These are phyloP conservation scores for Dactylellina drechsleri DNA, from an alignment of 2,329 filamentous ascomycete species.

Conservation along the genomic window DNA sequence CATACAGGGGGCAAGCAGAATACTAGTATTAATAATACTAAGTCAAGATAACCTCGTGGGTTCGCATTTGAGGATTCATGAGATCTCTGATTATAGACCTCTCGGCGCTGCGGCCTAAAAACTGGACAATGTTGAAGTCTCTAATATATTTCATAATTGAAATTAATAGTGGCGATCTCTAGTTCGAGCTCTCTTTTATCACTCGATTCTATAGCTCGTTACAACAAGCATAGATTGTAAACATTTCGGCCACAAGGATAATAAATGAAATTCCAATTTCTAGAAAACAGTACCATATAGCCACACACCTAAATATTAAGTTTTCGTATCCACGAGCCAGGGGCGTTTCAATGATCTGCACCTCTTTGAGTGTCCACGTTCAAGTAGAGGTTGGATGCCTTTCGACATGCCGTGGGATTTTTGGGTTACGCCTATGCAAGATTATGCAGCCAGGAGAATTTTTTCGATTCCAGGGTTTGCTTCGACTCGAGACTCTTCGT, in stretches of 20 bases:
- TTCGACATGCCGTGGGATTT: slow-evolving; percentile 5
- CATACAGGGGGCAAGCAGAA: neutral
- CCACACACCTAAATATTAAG: neutral
- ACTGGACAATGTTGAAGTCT: no score
- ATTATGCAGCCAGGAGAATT: slow-evolving; percentile 6
- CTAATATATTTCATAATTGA: no score
- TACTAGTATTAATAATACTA: neutral
- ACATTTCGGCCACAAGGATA: neutral
- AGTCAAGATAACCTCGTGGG: neutral
- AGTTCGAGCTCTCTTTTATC: no score
- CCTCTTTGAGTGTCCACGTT: neutral
- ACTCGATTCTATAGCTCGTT: neutral
- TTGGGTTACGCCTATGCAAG: neutral
- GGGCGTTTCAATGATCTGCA: slow-evolving; percentile 5
- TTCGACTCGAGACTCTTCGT: neutral
- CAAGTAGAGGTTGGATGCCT: neutral
- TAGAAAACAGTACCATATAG: neutral
- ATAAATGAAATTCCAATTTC: neutral
- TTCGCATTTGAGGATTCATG: neutral
- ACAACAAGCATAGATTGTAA: neutral
- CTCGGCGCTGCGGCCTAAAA: no score
- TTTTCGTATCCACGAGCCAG: neutral
- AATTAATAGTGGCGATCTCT: no score
- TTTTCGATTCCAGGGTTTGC: slow-evolving; percentile 2
- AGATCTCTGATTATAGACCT: neutral